Percentiles rank a stretch among this genome's conserved stretches.
Evolutionary conservation across 139 green algal genomes (phyloP).

Genomic region (Edaphochlamys debaryana): DNA sequence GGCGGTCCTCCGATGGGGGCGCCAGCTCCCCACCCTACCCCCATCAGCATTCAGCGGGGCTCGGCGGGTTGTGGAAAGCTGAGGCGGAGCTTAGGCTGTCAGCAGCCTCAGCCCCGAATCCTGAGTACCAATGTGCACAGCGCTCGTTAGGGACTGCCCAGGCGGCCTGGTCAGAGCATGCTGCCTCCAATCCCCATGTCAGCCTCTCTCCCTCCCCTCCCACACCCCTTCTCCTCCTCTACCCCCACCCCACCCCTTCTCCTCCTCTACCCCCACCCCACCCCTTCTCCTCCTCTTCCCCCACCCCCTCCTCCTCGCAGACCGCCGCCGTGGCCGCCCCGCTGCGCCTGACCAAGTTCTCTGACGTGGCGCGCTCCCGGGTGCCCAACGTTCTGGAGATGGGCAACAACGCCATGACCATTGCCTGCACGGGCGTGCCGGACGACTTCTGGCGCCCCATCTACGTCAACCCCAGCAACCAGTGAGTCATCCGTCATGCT

Average conservation of each 20-base stretch:
- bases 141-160: no score
- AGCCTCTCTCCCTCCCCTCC: no score
- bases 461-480: neutral
- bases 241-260: no score
- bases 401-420: neutral
- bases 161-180: no score
- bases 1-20: no score
- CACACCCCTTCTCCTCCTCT: neutral
- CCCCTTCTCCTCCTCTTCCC: neutral
- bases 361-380: neutral
- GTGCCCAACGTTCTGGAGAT: neutral
- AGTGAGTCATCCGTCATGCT: neutral
- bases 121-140: no score
- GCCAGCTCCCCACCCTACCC: no score
- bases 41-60: no score
- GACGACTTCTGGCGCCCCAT: slow-evolving; percentile 7
- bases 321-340: neutral
- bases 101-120: no score
- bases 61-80: no score
- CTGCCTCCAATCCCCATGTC: no score
- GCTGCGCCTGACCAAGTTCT: neutral
- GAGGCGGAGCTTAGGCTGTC: no score
- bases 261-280: neutral
- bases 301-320: neutral
- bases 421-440: slow-evolving; percentile 9